Conservation (phyloP, 2,329 filamentous ascomycete genomes). For the Exophiala sp. region DNA sequence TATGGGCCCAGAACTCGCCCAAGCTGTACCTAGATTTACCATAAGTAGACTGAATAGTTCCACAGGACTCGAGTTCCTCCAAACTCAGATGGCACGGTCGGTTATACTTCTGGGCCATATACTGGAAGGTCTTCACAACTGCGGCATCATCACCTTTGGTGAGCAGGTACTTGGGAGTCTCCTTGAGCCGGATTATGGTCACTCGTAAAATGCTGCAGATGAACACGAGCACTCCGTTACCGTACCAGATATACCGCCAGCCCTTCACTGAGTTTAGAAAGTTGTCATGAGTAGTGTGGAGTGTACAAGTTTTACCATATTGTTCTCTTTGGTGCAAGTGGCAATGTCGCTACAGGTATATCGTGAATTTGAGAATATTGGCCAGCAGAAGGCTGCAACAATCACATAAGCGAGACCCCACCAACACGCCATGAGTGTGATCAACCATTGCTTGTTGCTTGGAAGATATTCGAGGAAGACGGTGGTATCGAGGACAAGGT, state of each 20-base stretch:
- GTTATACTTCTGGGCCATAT: constrained; percentile 54
- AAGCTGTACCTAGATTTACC: constrained; percentile 36
- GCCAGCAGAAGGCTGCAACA: constrained; percentile 26
- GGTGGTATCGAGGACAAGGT: constrained; percentile 37
- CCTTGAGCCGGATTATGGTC: constrained; percentile 65
- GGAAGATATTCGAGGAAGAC: constrained; percentile 58
- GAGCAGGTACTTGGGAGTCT: constrained; percentile 74
- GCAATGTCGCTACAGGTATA: constrained; percentile 31
- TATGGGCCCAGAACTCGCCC: constrained; percentile 43
- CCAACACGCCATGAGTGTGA: constrained; percentile 36
- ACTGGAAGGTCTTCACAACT: constrained; percentile 62
- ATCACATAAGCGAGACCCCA: constrained; percentile 32
- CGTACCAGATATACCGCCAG: constrained; percentile 70
- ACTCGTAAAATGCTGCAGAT: constrained; percentile 69
- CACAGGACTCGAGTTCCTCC: constrained; percentile 48
- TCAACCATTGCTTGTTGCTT: constrained; percentile 59
- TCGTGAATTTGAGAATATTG: constrained; percentile 18
- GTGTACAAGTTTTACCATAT: constrained; percentile 32
- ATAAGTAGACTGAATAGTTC: constrained; percentile 28
- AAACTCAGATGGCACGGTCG: constrained; percentile 51
- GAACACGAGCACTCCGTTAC: constrained; percentile 66
- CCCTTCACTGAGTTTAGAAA: constrained; percentile 41
- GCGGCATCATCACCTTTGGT: constrained; percentile 69
- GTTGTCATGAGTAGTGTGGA: background rate
- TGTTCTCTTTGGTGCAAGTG: constrained; percentile 50